Evolutionary conservation across 148 eudicot genomes (phyloP).

Genomic region (Chenopodium album): DNA sequence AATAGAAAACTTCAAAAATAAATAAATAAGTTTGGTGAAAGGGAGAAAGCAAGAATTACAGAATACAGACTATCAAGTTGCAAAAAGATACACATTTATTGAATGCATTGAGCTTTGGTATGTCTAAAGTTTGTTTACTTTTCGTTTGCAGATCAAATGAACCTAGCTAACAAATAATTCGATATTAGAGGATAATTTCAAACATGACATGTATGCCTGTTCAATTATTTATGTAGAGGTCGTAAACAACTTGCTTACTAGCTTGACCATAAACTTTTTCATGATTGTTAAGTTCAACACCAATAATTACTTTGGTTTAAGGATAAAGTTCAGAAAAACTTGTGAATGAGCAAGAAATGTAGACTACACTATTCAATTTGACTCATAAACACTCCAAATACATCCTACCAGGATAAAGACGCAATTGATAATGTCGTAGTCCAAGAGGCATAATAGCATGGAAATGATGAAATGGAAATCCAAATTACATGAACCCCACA

Average conservation of each 20-base stretch:
- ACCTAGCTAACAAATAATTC: not conserved
- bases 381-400: not conserved
- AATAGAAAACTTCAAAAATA: not conserved
- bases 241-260: not conserved
- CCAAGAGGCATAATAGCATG: not conserved
- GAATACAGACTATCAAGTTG: not conserved
- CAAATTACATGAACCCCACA: not conserved
- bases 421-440: not conserved
- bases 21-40: not conserved
- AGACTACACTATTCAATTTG: not conserved
- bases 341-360: not conserved
- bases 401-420: not conserved
- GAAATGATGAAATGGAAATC: too few species aligned
- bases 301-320: too few species aligned
- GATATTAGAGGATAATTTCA: too few species aligned
- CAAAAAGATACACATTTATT: not conserved
- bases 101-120: not conserved
- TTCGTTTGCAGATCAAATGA: not conserved
- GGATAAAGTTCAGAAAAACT: not conserved
- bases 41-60: not conserved
- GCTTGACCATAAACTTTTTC: not conserved
- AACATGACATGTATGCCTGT: not conserved
- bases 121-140: not conserved
- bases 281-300: not conserved
- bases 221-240: not conserved